These are phyloP conservation scores for Bipolaris cookei DNA, from an alignment of 2,329 filamentous ascomycete genomes.

Conservation along the genomic window DNA sequence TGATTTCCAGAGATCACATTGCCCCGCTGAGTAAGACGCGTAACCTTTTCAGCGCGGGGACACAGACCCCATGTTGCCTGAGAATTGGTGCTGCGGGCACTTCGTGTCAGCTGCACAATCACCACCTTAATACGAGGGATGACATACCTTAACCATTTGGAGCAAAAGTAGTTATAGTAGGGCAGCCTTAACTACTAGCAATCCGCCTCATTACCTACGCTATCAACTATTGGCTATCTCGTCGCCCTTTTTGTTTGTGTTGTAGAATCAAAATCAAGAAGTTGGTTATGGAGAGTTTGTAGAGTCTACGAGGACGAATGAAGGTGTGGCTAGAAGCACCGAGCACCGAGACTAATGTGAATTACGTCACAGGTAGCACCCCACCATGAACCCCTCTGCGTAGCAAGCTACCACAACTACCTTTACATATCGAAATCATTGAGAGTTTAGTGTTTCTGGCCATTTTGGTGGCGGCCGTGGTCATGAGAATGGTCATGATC, in stretches of 20 bases:
- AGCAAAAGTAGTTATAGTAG: too few species aligned
- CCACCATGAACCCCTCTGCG: not conserved
- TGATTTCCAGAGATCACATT: not conserved
- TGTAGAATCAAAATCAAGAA: too few species aligned
- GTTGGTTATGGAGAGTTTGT: too few species aligned
- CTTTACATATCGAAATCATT: not conserved
- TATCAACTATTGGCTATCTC: too few species aligned
- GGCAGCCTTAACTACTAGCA: too few species aligned
- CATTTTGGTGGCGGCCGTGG: slow-evolving; percentile 6
- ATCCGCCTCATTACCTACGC: too few species aligned
- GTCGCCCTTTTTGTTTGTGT: too few species aligned
- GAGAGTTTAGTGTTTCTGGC: not conserved
- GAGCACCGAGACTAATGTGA: not conserved
- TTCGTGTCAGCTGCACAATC: not conserved
- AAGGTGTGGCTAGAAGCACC: not conserved
- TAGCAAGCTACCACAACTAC: not conserved
- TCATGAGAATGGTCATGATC: slow-evolving; percentile 26
- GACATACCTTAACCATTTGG: too few species aligned
- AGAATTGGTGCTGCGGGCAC: not conserved
- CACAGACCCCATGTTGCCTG: not conserved
- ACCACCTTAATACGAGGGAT: too few species aligned
- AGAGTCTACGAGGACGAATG: not conserved
- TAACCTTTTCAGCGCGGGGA: slow-evolving; percentile 1
- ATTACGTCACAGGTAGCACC: slow-evolving; percentile 4
- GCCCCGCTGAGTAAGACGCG: not conserved